These are phyloP conservation scores for Lophiostoma macrostomum DNA, from an alignment of 495 filamentous ascomycete genomes.

Conservation along the genomic window DNA sequence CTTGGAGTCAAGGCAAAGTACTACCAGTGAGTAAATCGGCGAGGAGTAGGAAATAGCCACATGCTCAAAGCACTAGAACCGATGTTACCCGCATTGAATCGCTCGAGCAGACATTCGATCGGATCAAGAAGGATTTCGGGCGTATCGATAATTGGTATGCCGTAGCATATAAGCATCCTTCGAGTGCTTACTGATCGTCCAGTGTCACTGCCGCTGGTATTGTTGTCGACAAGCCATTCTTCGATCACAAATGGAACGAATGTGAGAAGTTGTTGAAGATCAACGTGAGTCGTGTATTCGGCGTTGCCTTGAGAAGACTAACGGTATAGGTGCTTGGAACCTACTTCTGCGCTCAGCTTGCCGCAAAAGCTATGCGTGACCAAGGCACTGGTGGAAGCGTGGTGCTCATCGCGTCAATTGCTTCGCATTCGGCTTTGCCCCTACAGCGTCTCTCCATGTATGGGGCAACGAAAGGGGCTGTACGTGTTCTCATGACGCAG, in stretches of 20 bases:
- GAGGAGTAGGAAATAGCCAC: too few species aligned
- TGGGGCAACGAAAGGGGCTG: constrained; percentile 10
- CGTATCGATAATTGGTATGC: constrained; percentile 14
- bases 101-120: constrained; percentile 5
- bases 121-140: constrained; percentile 6
- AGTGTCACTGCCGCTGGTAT: constrained; percentile 22
- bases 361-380: constrained; percentile 3
- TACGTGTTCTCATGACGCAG: background rate
- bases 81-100: constrained; percentile 11
- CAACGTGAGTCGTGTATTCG: too few species aligned
- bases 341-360: constrained; percentile 2
- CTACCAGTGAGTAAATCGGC: constrained; percentile 12
- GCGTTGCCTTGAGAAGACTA: too few species aligned
- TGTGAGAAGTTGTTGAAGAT: background rate
- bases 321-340: constrained; percentile 4
- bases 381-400: constrained; percentile 15
- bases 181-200: background rate
- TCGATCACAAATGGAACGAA: background rate
- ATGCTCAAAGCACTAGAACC: background rate
- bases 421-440: constrained; percentile 20
- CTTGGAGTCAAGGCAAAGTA: constrained; percentile 2
- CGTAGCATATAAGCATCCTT: background rate
- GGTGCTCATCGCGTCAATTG: constrained; percentile 30
- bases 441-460: constrained; percentile 18
- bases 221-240: background rate